Percentiles rank a stretch among this genome's conserved stretches.
Evolutionary conservation across 202 grass and related monocot genomes (phyloP).

Genomic region (Setaria viridis): DNA sequence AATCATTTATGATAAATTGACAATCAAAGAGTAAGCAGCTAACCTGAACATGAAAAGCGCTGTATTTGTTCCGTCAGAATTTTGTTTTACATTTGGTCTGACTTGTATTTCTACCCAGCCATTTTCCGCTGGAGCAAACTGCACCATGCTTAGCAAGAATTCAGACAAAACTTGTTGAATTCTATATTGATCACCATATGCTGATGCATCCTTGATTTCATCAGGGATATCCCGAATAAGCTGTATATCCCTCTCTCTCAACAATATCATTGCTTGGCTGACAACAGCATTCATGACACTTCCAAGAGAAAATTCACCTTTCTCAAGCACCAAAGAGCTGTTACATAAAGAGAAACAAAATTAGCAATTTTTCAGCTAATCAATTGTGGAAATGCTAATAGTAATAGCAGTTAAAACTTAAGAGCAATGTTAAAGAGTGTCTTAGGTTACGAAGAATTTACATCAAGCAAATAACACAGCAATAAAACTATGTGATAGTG

Average conservation of each 20-base stretch:
- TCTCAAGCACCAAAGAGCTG: slow-evolving; percentile 84
- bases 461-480: background rate
- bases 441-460: slow-evolving; percentile 1
- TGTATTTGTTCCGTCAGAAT: slow-evolving; percentile 66
- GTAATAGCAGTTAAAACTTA: slow-evolving; percentile 18
- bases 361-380: slow-evolving; percentile 29
- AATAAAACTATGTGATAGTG: background rate
- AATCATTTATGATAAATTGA: background rate
- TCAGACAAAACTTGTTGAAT: slow-evolving; percentile 97
- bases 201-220: slow-evolving; percentile 85
- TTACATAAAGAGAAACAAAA: slow-evolving; percentile 47
- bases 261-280: slow-evolving; percentile 93
- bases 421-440: background rate
- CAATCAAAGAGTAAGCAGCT: slow-evolving; percentile 44
- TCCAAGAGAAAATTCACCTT: slow-evolving; percentile 88
- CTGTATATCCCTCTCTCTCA: slow-evolving; percentile 90
- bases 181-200: slow-evolving; percentile 90
- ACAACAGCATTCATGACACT: slow-evolving; percentile 91
- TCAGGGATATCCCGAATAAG: slow-evolving; percentile 97
- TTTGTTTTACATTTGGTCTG: slow-evolving; percentile 78
- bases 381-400: slow-evolving; percentile 23
- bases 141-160: slow-evolving; percentile 90
- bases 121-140: slow-evolving; percentile 79
- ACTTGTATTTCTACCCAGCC: slow-evolving; percentile 98
- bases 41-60: slow-evolving; percentile 88